Evolutionary conservation across 2,329 filamentous ascomycete species (phyloP).

Genomic region (Cercospora sp.): DNA sequence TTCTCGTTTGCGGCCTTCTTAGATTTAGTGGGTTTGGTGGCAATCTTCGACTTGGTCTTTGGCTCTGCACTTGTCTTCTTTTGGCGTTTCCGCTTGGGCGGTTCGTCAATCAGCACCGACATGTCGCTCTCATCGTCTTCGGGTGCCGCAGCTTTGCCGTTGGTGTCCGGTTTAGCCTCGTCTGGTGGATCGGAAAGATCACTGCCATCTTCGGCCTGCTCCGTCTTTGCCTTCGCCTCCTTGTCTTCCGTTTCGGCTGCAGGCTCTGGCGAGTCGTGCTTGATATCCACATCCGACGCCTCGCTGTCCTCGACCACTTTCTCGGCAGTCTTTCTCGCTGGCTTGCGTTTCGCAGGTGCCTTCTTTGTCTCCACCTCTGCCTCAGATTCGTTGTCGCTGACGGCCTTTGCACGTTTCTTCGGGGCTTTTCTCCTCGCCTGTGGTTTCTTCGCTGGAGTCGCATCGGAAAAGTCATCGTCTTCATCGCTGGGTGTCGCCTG

Average conservation of each 20-base stretch:
- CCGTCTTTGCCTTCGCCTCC: conserved; percentile 12
- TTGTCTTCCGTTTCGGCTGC: conserved; percentile 19
- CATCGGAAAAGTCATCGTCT: conserved; percentile 13
- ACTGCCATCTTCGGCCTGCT: conserved; percentile 21
- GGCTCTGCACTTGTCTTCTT: conserved; percentile 41
- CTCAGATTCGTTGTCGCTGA: conserved; percentile 2
- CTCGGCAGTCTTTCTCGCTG: conserved; percentile 15
- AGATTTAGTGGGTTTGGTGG: conserved; percentile 40
- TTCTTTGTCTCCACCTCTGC: conserved; percentile 14
- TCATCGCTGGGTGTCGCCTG: conserved; percentile 17
- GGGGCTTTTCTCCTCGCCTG: conserved; percentile 16
- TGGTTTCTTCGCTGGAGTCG: conserved; percentile 5
- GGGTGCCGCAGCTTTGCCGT: conserved; percentile 18
- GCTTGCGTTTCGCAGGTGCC: conserved; percentile 14
- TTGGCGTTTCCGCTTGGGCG: conserved; percentile 58
- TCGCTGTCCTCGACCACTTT: conserved; percentile 19
- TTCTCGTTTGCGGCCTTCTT: conserved; percentile 37
- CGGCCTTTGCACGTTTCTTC: conserved; percentile 16
- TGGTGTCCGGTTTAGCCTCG: conserved; percentile 18
- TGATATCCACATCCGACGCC: conserved; percentile 11
- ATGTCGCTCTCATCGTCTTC: conserved; percentile 58
- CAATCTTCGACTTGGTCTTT: conserved; percentile 42
- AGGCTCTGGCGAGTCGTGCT: neutral
- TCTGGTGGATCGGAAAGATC: conserved; percentile 28
- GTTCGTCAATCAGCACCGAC: conserved; percentile 77